phyloP scores from a whole-genome alignment of 2,329 filamentous ascomycete species.

The Elsinoe australis region DNA sequence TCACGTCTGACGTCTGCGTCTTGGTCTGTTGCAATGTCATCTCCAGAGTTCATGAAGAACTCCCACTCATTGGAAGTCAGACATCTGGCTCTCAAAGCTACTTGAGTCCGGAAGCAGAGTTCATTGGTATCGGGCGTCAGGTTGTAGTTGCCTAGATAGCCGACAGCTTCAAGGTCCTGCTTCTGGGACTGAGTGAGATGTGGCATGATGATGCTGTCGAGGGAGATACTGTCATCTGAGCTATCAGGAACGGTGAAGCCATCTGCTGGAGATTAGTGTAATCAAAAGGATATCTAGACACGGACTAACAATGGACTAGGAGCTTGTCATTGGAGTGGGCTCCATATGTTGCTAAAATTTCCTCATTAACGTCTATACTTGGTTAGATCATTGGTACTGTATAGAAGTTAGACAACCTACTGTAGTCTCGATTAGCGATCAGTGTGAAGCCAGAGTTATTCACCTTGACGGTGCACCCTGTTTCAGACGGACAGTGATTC shows the following conservation, averaged over 20 bases:
- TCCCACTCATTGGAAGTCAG: conserved; percentile 33
- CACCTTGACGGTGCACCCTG: conserved; percentile 47
- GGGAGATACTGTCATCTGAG: conserved; percentile 33
- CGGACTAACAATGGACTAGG: conserved; percentile 51
- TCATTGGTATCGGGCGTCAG: conserved; percentile 27
- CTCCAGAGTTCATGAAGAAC: conserved; percentile 32
- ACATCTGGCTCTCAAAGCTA: conserved; percentile 33
- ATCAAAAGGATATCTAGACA: neutral
- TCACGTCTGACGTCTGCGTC: conserved; percentile 22
- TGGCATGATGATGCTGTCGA: conserved; percentile 38
- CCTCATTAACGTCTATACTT: conserved; percentile 45
- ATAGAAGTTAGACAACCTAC: conserved; percentile 25
- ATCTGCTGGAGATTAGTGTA: conserved; percentile 22
- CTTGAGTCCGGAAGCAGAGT: conserved; percentile 41
- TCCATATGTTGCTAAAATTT: conserved; percentile 64
- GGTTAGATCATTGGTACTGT: conserved; percentile 3
- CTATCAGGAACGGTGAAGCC: conserved; percentile 36
- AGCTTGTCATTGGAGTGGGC: conserved; percentile 64
- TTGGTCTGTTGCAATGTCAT: conserved; percentile 28
- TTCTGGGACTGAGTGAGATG: conserved; percentile 29
- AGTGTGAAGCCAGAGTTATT: conserved; percentile 48
- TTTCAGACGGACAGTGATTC: conserved; percentile 45
- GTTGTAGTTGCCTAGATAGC: conserved; percentile 35
- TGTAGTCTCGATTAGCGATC: conserved; percentile 45
- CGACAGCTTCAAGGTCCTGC: conserved; percentile 35